Base-by-base conservation (phyloP, 768 basidiomycete genomes). In the Tulasnella sp. region DNA sequence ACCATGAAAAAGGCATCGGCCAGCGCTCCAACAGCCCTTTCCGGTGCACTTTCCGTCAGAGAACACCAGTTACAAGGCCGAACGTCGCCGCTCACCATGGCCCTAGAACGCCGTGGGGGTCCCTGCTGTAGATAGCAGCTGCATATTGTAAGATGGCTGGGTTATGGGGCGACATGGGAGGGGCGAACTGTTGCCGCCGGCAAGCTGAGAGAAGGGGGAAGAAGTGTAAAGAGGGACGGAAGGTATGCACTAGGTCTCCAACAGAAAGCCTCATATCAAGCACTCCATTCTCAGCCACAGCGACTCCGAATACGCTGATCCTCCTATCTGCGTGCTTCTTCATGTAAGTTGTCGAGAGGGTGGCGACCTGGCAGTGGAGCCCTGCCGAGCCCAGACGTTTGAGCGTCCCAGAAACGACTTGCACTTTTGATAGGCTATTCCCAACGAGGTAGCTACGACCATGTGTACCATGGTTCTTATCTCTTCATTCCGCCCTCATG, bases 1-100 rank as follows among this genome's bases (percentile, higher is more conserved):
- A 74, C 72, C 39, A 74, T 74, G 44, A 74, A 74, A 39, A 74
- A 74, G 5, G 72, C 38, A 74, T 74, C 72, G 5, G 27, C 21
- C 19, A 74, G n/a, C 8, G 72, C 27, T 34, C 72, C 72, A 21
- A 74, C 38, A 38, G 38, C 38, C 72, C 72, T 74, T n/a, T n/a
- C n/a, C 7, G 8, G 34, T 19, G 38, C 8, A 3, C 27, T 21
- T 42, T 39, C 44, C 6, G 6, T 74, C 14, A 74, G 39, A 74
- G 21, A 36, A 31, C 24, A 8, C 56, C 7, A 21, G 9, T 27
- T 68, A 1, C 6, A 1, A 34, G 10, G 3, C 10, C 48, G 21
- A 52, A 21, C 21, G 24, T 24, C 48, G 21, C 48, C 24, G 48
- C 48, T 52, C 42, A 74, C 72, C 72, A 74, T 40, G 72, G 72